phyloP scores from a whole-genome alignment of 768 basidiomycete genomes.

The Mrakia frigida region DNA sequence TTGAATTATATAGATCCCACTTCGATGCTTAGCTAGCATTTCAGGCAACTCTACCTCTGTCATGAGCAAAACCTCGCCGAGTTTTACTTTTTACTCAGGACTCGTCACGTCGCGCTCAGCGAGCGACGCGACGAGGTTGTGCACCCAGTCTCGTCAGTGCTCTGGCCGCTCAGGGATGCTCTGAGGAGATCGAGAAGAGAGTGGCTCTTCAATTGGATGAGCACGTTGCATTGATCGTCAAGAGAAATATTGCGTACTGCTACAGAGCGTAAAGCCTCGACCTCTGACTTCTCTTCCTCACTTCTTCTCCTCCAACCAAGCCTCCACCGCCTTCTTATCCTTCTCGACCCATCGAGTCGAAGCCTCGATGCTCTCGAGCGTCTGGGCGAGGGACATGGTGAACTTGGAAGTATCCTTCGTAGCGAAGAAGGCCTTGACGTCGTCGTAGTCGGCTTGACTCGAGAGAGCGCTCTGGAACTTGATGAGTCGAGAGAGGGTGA shows the following conservation, averaged over 20 bases:
- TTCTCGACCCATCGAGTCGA: slow-evolving; percentile 58
- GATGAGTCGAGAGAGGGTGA: slow-evolving; percentile 34
- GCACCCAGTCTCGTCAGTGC: no score
- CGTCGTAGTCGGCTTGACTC: slow-evolving; percentile 61
- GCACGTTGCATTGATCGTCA: neutral
- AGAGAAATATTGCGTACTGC: neutral
- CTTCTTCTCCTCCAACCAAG: slow-evolving; percentile 44
- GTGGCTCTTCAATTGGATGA: no score
- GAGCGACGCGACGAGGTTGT: no score
- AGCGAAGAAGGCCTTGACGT: slow-evolving; percentile 68
- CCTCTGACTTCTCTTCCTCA: slow-evolving; percentile 28
- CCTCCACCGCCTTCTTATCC: slow-evolving; percentile 42
- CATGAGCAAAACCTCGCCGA: no score
- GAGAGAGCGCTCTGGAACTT: slow-evolving; percentile 54
- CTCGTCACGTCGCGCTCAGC: no score
- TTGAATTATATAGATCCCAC: no score
- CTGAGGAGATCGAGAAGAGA: no score
- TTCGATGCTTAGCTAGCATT: no score
- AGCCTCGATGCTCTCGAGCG: slow-evolving; percentile 62
- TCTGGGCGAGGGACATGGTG: slow-evolving; percentile 46
- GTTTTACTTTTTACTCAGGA: no score
- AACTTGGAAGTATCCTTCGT: slow-evolving; percentile 46
- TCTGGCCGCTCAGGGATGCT: no score
- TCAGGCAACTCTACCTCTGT: no score
- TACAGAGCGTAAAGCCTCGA: neutral